phyloP scores from a whole-genome alignment of 2,329 filamentous ascomycete species.

The Arthrobotrys sinensis region DNA sequence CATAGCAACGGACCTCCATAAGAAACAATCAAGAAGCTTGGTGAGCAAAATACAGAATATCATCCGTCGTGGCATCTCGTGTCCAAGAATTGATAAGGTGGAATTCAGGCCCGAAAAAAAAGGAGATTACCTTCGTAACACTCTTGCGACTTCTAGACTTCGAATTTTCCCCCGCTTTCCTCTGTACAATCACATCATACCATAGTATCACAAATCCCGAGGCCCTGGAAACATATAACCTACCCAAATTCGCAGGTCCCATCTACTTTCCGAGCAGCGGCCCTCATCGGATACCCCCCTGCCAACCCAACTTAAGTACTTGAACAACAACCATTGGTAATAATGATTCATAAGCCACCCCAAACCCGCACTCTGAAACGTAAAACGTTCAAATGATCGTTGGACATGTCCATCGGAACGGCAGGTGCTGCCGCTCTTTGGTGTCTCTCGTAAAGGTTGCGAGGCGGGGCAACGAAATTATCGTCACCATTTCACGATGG shows the following conservation, averaged over 20 bases:
- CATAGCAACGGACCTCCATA: conserved; percentile 27
- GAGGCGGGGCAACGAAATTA: background rate
- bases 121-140: background rate
- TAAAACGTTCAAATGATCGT: background rate
- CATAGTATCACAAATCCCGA: conserved; percentile 19
- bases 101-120: conserved; percentile 27
- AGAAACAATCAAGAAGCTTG: conserved; percentile 25
- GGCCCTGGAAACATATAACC: conserved; percentile 21
- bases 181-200: background rate
- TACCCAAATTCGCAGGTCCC: conserved; percentile 19
- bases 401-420: background rate
- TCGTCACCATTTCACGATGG: background rate
- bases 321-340: background rate
- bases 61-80: conserved; percentile 19
- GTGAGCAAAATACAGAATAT: conserved; percentile 1
- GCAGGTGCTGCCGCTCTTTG: background rate
- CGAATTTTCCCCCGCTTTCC: background rate
- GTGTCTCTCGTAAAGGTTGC: no score
- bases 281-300: no score
- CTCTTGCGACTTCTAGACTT: background rate
- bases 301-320: no score
- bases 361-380: background rate
- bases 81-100: conserved; percentile 27
- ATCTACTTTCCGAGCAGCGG: background rate
- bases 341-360: background rate